phyloP scores from a whole-genome alignment of 2,329 filamentous ascomycete genomes.

The Xylogone sp. region DNA sequence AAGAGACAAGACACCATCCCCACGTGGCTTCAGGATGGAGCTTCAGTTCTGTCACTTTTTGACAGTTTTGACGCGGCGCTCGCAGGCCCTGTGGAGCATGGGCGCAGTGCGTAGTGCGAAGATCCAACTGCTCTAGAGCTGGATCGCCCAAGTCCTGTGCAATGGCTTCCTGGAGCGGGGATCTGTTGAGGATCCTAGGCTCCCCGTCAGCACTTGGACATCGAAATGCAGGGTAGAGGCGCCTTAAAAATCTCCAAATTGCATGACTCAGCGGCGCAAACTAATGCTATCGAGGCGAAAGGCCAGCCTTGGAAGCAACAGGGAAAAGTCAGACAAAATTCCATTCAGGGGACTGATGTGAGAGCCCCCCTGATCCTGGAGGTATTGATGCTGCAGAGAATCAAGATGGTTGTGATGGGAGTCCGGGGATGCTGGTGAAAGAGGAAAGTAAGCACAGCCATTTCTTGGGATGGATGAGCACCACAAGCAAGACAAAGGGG shows the following conservation, averaged over 20 bases:
- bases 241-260: background rate
- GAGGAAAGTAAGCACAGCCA: background rate
- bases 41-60: background rate
- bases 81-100: background rate
- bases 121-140: background rate
- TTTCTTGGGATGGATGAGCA: too few species aligned
- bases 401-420: background rate
- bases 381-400: background rate
- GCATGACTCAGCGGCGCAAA: background rate
- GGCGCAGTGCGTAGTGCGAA: background rate
- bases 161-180: background rate
- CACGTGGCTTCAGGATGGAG: background rate
- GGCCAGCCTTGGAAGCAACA: background rate
- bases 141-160: background rate
- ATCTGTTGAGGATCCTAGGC: background rate
- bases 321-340: background rate
- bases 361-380: background rate
- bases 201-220: background rate
- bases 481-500: too few species aligned
- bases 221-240: background rate
- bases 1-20: background rate
- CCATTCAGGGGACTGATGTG: background rate
- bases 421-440: background rate
- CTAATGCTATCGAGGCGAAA: background rate
- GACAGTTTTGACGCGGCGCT: background rate